Conservation (phyloP, 805 yeast species). For the Wickerhamomyces ciferrii region DNA sequence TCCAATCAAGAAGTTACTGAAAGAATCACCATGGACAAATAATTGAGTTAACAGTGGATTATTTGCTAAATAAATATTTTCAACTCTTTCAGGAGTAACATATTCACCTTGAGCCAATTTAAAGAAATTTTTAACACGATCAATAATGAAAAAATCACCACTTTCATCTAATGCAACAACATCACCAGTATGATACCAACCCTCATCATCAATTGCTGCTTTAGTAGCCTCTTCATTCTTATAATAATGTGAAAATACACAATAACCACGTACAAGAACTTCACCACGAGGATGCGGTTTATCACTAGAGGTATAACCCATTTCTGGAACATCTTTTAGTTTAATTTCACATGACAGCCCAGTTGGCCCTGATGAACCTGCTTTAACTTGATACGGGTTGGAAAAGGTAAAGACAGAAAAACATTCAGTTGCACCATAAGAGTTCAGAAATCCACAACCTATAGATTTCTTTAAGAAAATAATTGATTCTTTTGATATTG, state of each 20-base stretch:
- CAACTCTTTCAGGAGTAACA: slow-evolving; percentile 64
- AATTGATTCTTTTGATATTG: slow-evolving; percentile 49
- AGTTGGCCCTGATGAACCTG: slow-evolving; percentile 48
- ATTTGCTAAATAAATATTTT: slow-evolving; percentile 44
- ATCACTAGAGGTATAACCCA: slow-evolving; percentile 32
- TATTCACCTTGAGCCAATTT: slow-evolving; percentile 52
- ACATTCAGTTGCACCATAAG: slow-evolving; percentile 59
- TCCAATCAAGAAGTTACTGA: slow-evolving; percentile 44
- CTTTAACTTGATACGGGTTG: slow-evolving; percentile 31
- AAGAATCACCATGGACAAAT: slow-evolving; percentile 53
- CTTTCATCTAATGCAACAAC: slow-evolving; percentile 39
- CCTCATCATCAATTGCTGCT: slow-evolving; percentile 36
- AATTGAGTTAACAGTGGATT: slow-evolving; percentile 39
- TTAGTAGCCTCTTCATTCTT: slow-evolving; percentile 42
- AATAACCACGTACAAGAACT: slow-evolving; percentile 48
- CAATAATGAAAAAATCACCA: slow-evolving; percentile 47
- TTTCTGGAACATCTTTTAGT: slow-evolving; percentile 50
- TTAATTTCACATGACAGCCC: slow-evolving; percentile 41
- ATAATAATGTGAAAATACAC: slow-evolving; percentile 46
- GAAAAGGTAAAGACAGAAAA: slow-evolving; percentile 40
- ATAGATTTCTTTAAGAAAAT: slow-evolving; percentile 48
- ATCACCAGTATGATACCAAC: slow-evolving; percentile 58
- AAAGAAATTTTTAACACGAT: slow-evolving; percentile 53
- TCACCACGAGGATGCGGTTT: slow-evolving; percentile 37
- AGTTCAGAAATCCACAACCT: slow-evolving; percentile 39